Evolutionary conservation across 441 rosid genomes (phyloP).

Genomic region (Adansonia gregorii): DNA sequence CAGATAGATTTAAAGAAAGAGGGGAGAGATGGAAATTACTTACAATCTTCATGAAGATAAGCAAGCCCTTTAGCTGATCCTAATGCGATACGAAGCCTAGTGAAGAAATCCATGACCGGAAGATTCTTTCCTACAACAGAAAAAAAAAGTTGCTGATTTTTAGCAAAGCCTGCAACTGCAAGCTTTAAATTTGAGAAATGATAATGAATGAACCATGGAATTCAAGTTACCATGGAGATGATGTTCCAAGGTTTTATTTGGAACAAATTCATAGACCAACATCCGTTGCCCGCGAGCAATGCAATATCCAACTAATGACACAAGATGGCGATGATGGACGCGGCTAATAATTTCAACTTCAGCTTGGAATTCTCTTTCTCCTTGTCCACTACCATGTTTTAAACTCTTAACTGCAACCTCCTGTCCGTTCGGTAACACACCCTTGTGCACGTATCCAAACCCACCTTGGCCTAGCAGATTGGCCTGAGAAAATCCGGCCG

Average conservation of each 20-base stretch:
- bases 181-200: not conserved
- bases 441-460: slow-evolving; percentile 94
- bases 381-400: slow-evolving; percentile 90
- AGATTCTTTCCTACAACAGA: slow-evolving; percentile 55
- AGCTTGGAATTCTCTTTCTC: slow-evolving; percentile 93
- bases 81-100: slow-evolving; percentile 74
- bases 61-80: slow-evolving; percentile 98
- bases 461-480: slow-evolving; percentile 89
- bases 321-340: slow-evolving; percentile 90
- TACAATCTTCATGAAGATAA: slow-evolving; percentile 96
- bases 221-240: slow-evolving; percentile 69
- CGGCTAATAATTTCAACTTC: slow-evolving; percentile 95
- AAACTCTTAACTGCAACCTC: slow-evolving; percentile 90
- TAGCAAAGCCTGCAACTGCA: not conserved
- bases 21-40: slow-evolving; percentile 21
- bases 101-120: slow-evolving; percentile 79
- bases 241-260: slow-evolving; percentile 77
- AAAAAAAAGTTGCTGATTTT: slow-evolving; percentile 1
- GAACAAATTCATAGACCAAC: slow-evolving; percentile 92
- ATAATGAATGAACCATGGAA: not conserved
- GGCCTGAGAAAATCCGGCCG: slow-evolving; percentile 63
- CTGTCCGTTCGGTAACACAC: slow-evolving; percentile 77
- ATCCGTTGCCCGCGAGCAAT: slow-evolving; percentile 78
- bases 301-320: slow-evolving; percentile 89
- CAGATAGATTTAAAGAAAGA: not conserved